phyloP scores from a whole-genome alignment of 2,329 filamentous ascomycete genomes.

The Purpureocillium lavendulum region DNA sequence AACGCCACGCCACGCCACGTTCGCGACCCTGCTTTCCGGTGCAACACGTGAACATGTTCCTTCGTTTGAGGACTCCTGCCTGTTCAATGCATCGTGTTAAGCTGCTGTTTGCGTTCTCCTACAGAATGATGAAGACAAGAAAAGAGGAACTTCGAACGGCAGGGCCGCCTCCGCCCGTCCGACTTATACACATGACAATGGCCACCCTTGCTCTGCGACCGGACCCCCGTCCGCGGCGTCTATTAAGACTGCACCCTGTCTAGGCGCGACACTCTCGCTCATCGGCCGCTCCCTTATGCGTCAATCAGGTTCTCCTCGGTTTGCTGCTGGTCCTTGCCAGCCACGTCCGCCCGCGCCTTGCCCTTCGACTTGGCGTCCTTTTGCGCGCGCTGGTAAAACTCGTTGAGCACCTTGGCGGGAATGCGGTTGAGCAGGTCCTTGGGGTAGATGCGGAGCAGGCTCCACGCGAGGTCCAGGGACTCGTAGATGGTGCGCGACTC shows the following conservation, averaged over 20 bases:
- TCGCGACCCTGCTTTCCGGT: too few relatives aligned
- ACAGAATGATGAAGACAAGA: neutral
- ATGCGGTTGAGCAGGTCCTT: slow-evolving; percentile 97
- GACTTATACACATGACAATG: slow-evolving; percentile 3
- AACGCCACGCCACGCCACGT: too few relatives aligned
- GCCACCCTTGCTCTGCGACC: neutral
- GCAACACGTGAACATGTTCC: too few relatives aligned
- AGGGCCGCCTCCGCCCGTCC: neutral
- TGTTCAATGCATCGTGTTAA: neutral
- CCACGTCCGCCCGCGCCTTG: slow-evolving; percentile 40
- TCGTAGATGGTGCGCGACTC: slow-evolving; percentile 88
- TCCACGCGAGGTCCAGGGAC: slow-evolving; percentile 93
- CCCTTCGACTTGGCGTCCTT: slow-evolving; percentile 56
- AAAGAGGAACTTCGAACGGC: neutral
- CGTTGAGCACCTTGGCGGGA: slow-evolving; percentile 72
- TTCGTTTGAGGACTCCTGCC: too few relatives aligned
- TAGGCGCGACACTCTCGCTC: neutral
- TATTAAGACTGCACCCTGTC: neutral
- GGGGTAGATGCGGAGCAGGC: slow-evolving; percentile 90
- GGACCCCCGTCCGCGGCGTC: slow-evolving; percentile 1
- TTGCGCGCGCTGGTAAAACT: slow-evolving; percentile 67
- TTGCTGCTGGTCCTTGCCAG: slow-evolving; percentile 29
- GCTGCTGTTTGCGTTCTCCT: neutral
- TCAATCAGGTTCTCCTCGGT: slow-evolving; percentile 54
- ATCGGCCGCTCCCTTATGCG: slow-evolving; percentile 27